phyloP scores from a whole-genome alignment of 306 rosid species.

The Trifolium fragiferum region DNA sequence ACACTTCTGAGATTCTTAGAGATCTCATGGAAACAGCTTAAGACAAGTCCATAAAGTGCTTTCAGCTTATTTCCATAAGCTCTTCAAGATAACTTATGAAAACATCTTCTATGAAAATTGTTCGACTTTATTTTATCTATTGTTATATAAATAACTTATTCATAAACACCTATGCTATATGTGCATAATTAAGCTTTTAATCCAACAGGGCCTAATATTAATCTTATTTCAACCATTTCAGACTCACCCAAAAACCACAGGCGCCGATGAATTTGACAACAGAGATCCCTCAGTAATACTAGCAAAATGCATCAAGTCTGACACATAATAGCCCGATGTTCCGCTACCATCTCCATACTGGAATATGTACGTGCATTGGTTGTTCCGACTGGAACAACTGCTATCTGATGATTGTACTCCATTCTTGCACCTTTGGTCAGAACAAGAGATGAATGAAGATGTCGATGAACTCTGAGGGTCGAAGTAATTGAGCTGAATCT shows the following conservation, averaged over 20 bases:
- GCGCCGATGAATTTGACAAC: slow-evolving; percentile 62
- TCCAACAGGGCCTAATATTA: neutral
- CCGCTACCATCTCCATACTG: slow-evolving; percentile 96
- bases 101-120: neutral
- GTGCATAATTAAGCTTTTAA: neutral
- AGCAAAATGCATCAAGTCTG: slow-evolving; percentile 74
- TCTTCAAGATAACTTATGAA: neutral
- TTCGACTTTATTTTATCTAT: neutral
- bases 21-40: neutral
- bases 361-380: slow-evolving; percentile 74
- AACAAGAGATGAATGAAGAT: slow-evolving; percentile 66
- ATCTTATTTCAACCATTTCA: slow-evolving; percentile 26
- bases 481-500: slow-evolving; percentile 74
- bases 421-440: slow-evolving; percentile 66
- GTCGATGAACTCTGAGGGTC: slow-evolving; percentile 85
- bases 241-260: slow-evolving; percentile 76
- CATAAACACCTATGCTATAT: neutral
- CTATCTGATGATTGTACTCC: slow-evolving; percentile 72
- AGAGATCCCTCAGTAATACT: slow-evolving; percentile 57
- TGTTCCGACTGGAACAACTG: slow-evolving; percentile 61
- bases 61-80: neutral
- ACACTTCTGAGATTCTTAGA: neutral
- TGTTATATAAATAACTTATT: neutral
- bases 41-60: neutral
- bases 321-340: slow-evolving; percentile 79